A percentile compares a stretch with the other conserved stretches of the same genome.
Evolutionary conservation across 495 filamentous ascomycete genomes (phyloP).

Genomic region (Chaetomium cochliodes): DNA sequence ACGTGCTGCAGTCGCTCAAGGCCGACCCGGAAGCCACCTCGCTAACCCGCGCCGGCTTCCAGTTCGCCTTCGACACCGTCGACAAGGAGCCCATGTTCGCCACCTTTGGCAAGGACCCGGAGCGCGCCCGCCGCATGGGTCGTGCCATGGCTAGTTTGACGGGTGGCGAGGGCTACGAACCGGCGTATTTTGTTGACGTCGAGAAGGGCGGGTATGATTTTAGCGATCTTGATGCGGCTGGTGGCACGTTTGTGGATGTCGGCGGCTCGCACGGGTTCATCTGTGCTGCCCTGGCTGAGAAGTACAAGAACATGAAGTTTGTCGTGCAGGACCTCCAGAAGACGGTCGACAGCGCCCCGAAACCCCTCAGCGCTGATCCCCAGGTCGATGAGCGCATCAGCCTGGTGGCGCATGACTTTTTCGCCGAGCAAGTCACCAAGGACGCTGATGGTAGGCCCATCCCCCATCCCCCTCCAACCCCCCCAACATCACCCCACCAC

Average conservation of each 20-base stretch:
- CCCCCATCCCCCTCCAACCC: not conserved
- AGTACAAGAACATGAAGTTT: constrained; percentile 50
- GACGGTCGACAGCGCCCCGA: constrained; percentile 46
- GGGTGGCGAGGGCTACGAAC: constrained; percentile 51
- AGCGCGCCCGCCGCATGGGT: constrained; percentile 51
- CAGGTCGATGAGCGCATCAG: constrained; percentile 44
- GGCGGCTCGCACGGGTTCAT: constrained; percentile 59
- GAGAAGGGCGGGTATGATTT: constrained; percentile 46
- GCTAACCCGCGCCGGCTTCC: constrained; percentile 48
- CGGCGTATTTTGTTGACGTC: constrained; percentile 43
- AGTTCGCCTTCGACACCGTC: constrained; percentile 48
- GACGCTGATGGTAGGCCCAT: constrained; percentile 46
- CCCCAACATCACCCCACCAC: not conserved
- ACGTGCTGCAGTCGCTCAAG: constrained; percentile 41
- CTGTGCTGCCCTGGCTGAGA: constrained; percentile 46
- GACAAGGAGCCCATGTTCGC: constrained; percentile 52
- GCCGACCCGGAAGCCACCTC: constrained; percentile 43
- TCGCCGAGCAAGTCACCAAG: constrained; percentile 51
- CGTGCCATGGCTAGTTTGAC: constrained; percentile 52
- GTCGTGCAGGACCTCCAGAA: constrained; percentile 58
- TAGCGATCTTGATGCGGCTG: constrained; percentile 38
- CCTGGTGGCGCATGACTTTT: constrained; percentile 56
- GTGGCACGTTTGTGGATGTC: constrained; percentile 53
- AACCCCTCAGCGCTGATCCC: constrained; percentile 40
- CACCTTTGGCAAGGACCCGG: constrained; percentile 47